Evolutionary conservation across 305 asterid species (phyloP).

Genomic region (Petunia hybrid): DNA sequence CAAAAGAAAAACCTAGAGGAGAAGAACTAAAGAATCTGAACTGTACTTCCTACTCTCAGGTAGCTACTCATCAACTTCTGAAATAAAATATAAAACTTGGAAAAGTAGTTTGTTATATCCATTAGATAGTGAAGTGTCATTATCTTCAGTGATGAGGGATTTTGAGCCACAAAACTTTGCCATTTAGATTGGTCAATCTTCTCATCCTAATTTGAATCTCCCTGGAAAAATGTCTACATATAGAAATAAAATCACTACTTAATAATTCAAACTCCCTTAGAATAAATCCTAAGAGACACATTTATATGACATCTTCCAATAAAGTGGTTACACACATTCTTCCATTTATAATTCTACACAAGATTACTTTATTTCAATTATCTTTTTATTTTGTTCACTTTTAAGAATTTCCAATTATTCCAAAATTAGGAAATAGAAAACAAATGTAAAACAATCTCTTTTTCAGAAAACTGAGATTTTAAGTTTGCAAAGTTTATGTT

Average conservation of each 20-base stretch:
- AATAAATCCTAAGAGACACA: too few relatives aligned
- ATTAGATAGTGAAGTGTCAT: slow-evolving; percentile 65
- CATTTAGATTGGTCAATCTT: slow-evolving; percentile 72
- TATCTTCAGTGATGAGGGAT: slow-evolving; percentile 63
- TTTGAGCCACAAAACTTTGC: slow-evolving; percentile 53
- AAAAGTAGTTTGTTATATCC: slow-evolving; percentile 83
- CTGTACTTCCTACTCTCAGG: slow-evolving; percentile 23
- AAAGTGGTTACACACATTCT: too few relatives aligned
- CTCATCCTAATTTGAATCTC: slow-evolving; percentile 62
- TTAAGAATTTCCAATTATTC: too few relatives aligned
- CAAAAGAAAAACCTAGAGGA: background rate
- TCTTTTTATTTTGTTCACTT: too few relatives aligned
- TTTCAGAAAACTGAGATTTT: too few relatives aligned
- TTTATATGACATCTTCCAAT: too few relatives aligned
- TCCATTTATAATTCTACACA: too few relatives aligned
- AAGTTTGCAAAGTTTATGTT: too few relatives aligned
- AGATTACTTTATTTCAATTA: too few relatives aligned
- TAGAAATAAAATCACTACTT: background rate
- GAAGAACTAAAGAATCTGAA: slow-evolving; percentile 17
- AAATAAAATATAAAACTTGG: slow-evolving; percentile 28
- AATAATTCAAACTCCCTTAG: background rate
- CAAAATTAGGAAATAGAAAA: too few relatives aligned
- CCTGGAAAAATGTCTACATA: slow-evolving; percentile 64
- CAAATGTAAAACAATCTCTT: too few relatives aligned
- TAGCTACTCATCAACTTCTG: slow-evolving; percentile 39